Base-by-base conservation (phyloP, 169 alveolate species). In the Haemoproteus tartakovskyi region DNA sequence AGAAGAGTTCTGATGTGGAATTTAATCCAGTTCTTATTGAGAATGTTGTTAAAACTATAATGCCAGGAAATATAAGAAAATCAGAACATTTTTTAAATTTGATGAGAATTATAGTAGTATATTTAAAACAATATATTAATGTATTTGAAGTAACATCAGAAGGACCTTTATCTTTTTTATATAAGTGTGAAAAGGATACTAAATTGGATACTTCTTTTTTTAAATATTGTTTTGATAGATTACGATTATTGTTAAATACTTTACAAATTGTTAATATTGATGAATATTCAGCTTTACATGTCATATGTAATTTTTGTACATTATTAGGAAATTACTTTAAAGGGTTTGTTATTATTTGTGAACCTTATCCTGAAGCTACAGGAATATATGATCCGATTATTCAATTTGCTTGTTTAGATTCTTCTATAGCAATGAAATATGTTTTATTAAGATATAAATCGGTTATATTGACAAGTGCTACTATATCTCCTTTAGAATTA, bases 401-500 rank as follows among this genome's bases (percentile, higher is more conserved):
- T 37, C 95, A 94, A 70, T 92, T 96, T 57, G 92, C 96, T 30
- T 97, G 99, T 86, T 62, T 97, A 63, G 99, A 97, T 79, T 95
- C 98, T 5, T 94, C 98, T 5, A 87, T 97, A 21, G 99, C 99
- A 2, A 95, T 95, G 94, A 90, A 92, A 67, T 97, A 98, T 0
- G 95, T 97, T 4, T 88, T 97, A 29, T 87, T 90, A 38, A 86
- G 93, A 61, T 94, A 89, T 74, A 92, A 92, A 80, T 95, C 98
- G 2, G 97, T 96, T 18, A 90, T 97, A 18, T 74, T 97, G 12
- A 97, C 99, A 6, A 95, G 98, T 27, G 99, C 99, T 0, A 97
- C 99, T 2, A 94, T 97, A 30, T 95, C 99, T 11, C 99, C 99
- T 0, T 79, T 97, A 48, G 98, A 96, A 54, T 87, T 96, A 46